Evolutionary conservation across 2,329 filamentous ascomycete genomes (phyloP).

Genomic region (Rachicladosporium sp.): DNA sequence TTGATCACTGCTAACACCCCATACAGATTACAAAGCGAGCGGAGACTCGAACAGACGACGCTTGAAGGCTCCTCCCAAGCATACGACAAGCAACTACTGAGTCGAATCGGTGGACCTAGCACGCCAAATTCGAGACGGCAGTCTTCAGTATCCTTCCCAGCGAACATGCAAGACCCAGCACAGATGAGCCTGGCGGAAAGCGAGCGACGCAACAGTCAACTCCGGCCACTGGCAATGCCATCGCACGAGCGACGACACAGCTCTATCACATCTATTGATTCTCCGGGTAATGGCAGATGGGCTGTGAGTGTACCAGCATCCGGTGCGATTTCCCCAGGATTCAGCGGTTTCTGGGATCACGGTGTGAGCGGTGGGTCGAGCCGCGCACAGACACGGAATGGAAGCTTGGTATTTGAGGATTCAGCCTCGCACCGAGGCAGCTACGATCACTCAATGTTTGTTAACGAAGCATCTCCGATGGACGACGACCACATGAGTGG

Average conservation of each 20-base stretch:
- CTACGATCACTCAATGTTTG: conserved; percentile 48
- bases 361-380: conserved; percentile 13
- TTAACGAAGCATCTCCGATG: conserved; percentile 36
- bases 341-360: conserved; percentile 33
- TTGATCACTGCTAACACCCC: too few relatives aligned
- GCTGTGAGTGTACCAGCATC: conserved; percentile 27
- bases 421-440: conserved; percentile 46
- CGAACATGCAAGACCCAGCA: conserved; percentile 17
- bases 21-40: conserved; percentile 44
- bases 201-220: conserved; percentile 30
- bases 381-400: conserved; percentile 26
- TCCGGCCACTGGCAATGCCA: conserved; percentile 34
- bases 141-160: conserved; percentile 18
- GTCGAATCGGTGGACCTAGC: conserved; percentile 49
- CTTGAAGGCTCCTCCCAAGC: conserved; percentile 48
- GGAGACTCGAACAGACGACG: conserved; percentile 44
- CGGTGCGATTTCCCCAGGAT: conserved; percentile 32
- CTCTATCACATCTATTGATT: conserved; percentile 21
- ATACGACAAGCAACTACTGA: conserved; percentile 50
- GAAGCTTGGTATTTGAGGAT: conserved; percentile 26
- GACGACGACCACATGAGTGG: conserved; percentile 41
- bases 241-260: conserved; percentile 25
- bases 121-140: conserved; percentile 35
- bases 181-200: conserved; percentile 25
- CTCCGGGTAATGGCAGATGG: conserved; percentile 24